phyloP scores from a whole-genome alignment of 805 yeast genomes.

The Yarrowia divulgata region DNA sequence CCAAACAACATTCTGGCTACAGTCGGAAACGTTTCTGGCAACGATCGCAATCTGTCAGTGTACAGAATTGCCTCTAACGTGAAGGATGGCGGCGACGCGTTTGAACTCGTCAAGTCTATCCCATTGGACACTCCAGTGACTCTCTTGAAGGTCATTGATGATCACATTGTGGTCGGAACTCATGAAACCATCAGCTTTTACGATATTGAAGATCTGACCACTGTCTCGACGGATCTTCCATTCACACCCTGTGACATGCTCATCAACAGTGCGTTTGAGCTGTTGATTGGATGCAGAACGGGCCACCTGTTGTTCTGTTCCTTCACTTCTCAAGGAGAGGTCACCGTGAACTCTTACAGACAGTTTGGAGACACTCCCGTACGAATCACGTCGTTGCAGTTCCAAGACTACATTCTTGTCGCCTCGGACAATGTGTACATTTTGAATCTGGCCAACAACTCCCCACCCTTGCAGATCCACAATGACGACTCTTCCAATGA shows the following conservation, averaged over 20 bases:
- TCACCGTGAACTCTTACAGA: constrained; percentile 16
- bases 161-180: constrained; percentile 27
- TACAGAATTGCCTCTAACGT: not conserved
- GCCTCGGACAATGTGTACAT: constrained; percentile 19
- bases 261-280: constrained; percentile 2
- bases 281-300: constrained; percentile 25
- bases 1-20: constrained; percentile 9
- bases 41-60: not conserved
- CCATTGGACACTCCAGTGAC: constrained; percentile 27
- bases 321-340: not conserved
- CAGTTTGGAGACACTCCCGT: constrained; percentile 28
- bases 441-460: constrained; percentile 11
- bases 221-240: constrained; percentile 6
- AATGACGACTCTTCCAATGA: not conserved
- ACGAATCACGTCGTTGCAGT: constrained; percentile 4
- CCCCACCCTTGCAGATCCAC: constrained; percentile 15
- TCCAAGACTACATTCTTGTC: constrained; percentile 22
- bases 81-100: not conserved
- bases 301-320: constrained; percentile 18
- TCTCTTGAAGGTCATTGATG: not conserved
- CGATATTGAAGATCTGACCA: constrained; percentile 16
- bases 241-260: constrained; percentile 29
- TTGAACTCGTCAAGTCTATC: constrained; percentile 2
- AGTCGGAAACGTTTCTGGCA: not conserved
- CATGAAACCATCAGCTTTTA: constrained; percentile 14